Percentiles rank a stretch among this genome's conserved stretches.
Evolutionary conservation across 192 early-diverging fungal genomes (phyloP).

Genomic region (Entomortierella beljakovae): DNA sequence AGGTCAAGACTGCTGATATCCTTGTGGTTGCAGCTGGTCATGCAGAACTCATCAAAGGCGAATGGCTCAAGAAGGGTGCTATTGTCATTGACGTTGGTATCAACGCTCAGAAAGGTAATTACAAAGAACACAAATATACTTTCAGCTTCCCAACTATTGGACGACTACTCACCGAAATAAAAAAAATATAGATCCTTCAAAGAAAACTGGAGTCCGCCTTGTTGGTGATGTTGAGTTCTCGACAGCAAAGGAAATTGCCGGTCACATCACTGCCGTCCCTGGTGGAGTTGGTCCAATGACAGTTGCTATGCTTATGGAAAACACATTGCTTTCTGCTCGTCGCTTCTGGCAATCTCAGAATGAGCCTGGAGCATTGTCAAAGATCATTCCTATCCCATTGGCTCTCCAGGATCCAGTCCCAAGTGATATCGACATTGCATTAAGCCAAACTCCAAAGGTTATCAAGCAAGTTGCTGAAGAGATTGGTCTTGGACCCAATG

Average conservation of each 20-base stretch:
- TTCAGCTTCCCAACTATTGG: too few species aligned
- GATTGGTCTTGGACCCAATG: constrained; percentile 79
- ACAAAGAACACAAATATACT: too few species aligned
- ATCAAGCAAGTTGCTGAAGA: constrained; percentile 85
- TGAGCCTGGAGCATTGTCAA: constrained; percentile 53
- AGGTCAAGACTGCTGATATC: constrained; percentile 82
- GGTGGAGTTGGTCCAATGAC: constrained; percentile 99
- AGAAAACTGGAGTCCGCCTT: constrained; percentile 90
- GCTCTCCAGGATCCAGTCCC: constrained; percentile 85
- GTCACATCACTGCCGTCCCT: constrained; percentile 94
- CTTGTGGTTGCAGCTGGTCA: constrained; percentile 91
- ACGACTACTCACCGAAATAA: background rate
- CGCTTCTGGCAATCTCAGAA: constrained; percentile 67
- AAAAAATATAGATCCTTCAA: constrained; percentile 74
- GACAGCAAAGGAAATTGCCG: constrained; percentile 73
- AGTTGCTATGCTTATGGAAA: constrained; percentile 96
- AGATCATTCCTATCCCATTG: constrained; percentile 72
- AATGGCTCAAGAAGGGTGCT: constrained; percentile 95
- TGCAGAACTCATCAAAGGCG: constrained; percentile 83
- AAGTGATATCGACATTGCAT: constrained; percentile 95
- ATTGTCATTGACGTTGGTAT: constrained; percentile 99
- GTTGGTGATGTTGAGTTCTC: constrained; percentile 96
- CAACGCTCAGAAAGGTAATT: constrained; percentile 79
- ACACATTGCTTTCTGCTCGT: constrained; percentile 84
- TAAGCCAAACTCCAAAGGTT: constrained; percentile 87